phyloP scores from a whole-genome alignment of 1,284 basidiomycete species.

The Tetrapyrgos nigripes region DNA sequence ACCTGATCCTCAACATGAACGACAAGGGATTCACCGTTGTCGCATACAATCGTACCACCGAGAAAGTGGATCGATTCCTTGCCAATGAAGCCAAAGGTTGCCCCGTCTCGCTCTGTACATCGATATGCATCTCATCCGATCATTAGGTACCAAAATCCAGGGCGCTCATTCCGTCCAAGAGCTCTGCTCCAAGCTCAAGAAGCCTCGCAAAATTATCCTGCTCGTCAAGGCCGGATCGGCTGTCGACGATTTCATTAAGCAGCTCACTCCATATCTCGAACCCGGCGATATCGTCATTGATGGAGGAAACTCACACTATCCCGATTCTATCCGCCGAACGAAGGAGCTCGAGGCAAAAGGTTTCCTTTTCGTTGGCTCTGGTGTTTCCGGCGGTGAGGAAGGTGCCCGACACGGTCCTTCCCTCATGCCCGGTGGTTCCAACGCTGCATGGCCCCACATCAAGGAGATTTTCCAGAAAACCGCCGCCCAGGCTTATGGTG shows the following conservation, averaged over 20 bases:
- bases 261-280: conserved; percentile 77
- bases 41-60: conserved; percentile 96
- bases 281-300: conserved; percentile 96
- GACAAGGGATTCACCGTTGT: conserved; percentile 99
- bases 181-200: conserved; percentile 82
- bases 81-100: conserved; percentile 96
- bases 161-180: conserved; percentile 96
- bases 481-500: conserved; percentile 93
- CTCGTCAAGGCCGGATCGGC: conserved; percentile 91
- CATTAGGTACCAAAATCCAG: conserved; percentile 90
- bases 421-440: conserved; percentile 98
- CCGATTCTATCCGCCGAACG: conserved; percentile 95
- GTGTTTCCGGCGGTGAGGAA: conserved; percentile 99
- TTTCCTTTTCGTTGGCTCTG: conserved; percentile 96
- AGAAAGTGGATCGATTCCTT: conserved; percentile 97
- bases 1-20: conserved; percentile 97
- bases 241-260: conserved; percentile 80
- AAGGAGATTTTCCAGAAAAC: conserved; percentile 99
- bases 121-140: conserved; percentile 1
- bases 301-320: conserved; percentile 99
- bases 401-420: conserved; percentile 98
- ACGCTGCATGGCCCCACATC: conserved; percentile 95
- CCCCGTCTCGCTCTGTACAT: conserved; percentile 27
- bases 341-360: conserved; percentile 95
- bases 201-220: conserved; percentile 91